phyloP scores from a whole-genome alignment of 1,284 basidiomycete genomes.

The Flammula alnicola region DNA sequence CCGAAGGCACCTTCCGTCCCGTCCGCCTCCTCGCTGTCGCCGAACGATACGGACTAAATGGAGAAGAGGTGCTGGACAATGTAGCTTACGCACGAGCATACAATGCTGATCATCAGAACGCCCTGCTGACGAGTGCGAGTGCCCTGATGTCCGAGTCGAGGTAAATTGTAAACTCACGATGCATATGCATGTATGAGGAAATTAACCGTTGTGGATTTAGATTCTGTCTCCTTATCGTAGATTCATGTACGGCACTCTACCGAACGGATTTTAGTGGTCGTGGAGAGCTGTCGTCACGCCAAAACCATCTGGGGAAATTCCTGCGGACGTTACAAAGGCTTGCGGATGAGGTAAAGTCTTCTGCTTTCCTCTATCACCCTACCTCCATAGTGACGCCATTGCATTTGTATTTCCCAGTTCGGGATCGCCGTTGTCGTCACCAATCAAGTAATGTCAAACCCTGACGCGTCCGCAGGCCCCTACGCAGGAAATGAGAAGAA shows the following conservation, averaged over 20 bases:
- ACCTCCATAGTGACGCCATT: neutral
- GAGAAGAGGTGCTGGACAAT: conserved; percentile 98
- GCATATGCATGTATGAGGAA: conserved; percentile 10
- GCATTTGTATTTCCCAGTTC: conserved; percentile 59
- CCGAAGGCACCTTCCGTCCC: conserved; percentile 98
- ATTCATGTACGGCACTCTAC: conserved; percentile 96
- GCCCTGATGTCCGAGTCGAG: conserved; percentile 98
- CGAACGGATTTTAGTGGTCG: conserved; percentile 96
- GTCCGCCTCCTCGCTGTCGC: conserved; percentile 94
- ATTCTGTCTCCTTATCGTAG: conserved; percentile 95
- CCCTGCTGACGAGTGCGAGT: conserved; percentile 89
- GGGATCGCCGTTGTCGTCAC: conserved; percentile 97
- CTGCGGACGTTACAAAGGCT: conserved; percentile 90
- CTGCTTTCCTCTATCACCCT: too few species aligned
- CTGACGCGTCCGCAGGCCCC: conserved; percentile 90
- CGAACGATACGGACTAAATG: conserved; percentile 94
- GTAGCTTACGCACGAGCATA: conserved; percentile 98
- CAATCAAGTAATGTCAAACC: conserved; percentile 99
- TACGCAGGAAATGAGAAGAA: conserved; percentile 95
- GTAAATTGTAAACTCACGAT: conserved; percentile 48
- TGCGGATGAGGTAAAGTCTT: conserved; percentile 84
- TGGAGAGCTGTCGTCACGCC: conserved; percentile 94
- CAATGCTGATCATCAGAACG: conserved; percentile 97
- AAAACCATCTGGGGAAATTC: conserved; percentile 98
- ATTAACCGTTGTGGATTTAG: conserved; percentile 45